Base-by-base conservation (phyloP, 2,329 filamentous ascomycete genomes). In the Calonectria hongkongensis region DNA sequence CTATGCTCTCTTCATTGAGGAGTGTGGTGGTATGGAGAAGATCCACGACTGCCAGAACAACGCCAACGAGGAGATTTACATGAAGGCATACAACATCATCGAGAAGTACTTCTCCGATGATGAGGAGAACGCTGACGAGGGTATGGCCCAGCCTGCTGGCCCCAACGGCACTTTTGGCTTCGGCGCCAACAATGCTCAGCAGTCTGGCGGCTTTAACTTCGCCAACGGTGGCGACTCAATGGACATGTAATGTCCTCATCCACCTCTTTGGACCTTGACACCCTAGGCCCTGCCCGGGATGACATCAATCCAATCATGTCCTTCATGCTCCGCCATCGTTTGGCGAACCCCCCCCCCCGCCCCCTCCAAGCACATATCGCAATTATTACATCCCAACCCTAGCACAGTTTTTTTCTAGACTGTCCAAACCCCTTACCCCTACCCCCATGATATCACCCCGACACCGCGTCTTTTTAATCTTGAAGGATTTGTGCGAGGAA, bases 51-150 rank as follows among this genome's bases (percentile, higher is more conserved):
- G 97, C 91, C 97, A 99, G 89, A 98, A 97, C 89, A 99, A 99
- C 82, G 96, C 96, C 88, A 99, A 99, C 87, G 97, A 99, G 88
- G 97, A 99, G 87, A 99, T 99, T 80, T 99, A 99, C 90, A 98
- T 99, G 96, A 99, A 99, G 92, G 97, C 97, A 0, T 99, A 98
- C 91, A 98, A 98, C 91, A 99, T 99, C 86, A 99, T 99, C 79
- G 97, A 99, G 90, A 98, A 98, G 89, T 99, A 99, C 91, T 99
- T 99, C 89, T 98, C 96, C 0, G 97, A 99, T 82, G 97, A 99
- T 79, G 97, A 98, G 69, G 97, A 98, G 83, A 95, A 96, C 80
- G 95, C 95, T 79, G 94, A 95, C 74, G 95, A 97, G 81, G 88
- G 87, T 51, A 91, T 95, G 85, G 93, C 94, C 2, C 75, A 79